Conservation (phyloP, 352 stramenopile species). For the Pythium phragmiticola region DNA sequence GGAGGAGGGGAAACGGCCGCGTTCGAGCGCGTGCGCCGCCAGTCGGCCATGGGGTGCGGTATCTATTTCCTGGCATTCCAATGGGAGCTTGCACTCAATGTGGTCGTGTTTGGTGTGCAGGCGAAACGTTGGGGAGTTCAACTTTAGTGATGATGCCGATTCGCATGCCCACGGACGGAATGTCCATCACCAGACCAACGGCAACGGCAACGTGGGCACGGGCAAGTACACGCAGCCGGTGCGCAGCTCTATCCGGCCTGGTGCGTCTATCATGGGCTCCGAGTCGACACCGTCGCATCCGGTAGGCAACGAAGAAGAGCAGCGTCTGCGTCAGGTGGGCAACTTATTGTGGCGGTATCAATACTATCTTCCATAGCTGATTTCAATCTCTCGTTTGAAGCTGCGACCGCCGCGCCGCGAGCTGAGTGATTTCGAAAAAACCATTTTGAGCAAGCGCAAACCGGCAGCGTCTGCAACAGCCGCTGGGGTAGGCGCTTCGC, state of each 20-base stretch:
- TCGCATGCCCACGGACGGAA: neutral
- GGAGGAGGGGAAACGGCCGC: slow-evolving; percentile 6
- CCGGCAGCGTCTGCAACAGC: neutral
- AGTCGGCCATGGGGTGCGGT: slow-evolving; percentile 1
- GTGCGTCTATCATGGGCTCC: slow-evolving; percentile 11
- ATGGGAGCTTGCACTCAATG: neutral
- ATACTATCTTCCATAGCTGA: neutral
- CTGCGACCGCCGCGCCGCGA: neutral
- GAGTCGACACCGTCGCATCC: neutral
- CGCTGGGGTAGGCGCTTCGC: neutral
- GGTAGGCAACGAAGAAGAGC: slow-evolving; percentile 15
- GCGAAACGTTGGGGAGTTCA: neutral
- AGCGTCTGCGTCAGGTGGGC: slow-evolving; percentile 18
- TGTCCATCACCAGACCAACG: neutral
- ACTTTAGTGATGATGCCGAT: neutral
- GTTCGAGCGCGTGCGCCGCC: slow-evolving; percentile 13
- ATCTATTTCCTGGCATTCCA: neutral
- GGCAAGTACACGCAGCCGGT: slow-evolving; percentile 17
- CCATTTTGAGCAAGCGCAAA: neutral
- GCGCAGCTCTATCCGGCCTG: neutral
- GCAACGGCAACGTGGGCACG: neutral
- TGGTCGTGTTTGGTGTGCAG: neutral
- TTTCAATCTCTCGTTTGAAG: neutral
- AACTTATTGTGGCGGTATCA: too few species aligned
- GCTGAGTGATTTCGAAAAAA: neutral